Percentiles rank a stretch among this genome's conserved stretches.
These are phyloP conservation scores for Pezicula carpinea DNA, from an alignment of 2,329 filamentous ascomycete species.

Conservation along the genomic window DNA sequence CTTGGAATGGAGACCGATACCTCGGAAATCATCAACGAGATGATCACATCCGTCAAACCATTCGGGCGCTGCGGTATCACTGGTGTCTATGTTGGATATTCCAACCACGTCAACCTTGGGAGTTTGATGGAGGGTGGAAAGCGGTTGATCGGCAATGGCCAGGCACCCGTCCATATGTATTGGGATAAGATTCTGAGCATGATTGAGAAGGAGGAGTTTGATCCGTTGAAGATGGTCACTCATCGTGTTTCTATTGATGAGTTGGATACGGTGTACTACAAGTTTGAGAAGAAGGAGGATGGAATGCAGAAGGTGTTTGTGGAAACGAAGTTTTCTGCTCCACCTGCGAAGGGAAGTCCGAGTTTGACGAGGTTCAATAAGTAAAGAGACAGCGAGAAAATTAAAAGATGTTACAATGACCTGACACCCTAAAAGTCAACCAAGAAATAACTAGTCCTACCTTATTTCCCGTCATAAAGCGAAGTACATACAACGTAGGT, in stretches of 20 bases:
- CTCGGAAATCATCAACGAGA: constrained; percentile 75
- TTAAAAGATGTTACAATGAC: too few relatives aligned
- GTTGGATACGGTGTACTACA: constrained; percentile 59
- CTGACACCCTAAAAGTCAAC: too few relatives aligned
- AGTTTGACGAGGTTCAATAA: constrained; percentile 35
- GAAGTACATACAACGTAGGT: too few relatives aligned
- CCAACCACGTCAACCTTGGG: constrained; percentile 34
- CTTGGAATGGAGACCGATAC: constrained; percentile 78
- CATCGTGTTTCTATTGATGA: constrained; percentile 75
- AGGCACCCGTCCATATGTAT: constrained; percentile 75
- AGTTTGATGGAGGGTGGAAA: constrained; percentile 84
- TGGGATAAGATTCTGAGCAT: constrained; percentile 71
- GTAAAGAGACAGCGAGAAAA: too few relatives aligned
- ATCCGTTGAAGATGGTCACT: constrained; percentile 75
- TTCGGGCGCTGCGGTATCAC: constrained; percentile 75
- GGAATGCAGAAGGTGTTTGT: constrained; percentile 77
- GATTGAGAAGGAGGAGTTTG: constrained; percentile 64
- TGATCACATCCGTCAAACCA: constrained; percentile 68
- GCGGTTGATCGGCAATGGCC: constrained; percentile 64
- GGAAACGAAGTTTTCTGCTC: constrained; percentile 52
- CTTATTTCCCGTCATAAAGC: too few relatives aligned
- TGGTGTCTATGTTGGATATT: constrained; percentile 59
- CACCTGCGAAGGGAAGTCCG: constrained; percentile 38
- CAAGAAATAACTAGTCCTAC: too few relatives aligned
- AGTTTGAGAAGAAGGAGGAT: constrained; percentile 59